Base-by-base conservation (phyloP, 208 protist species). In the Angomonas deanei region DNA sequence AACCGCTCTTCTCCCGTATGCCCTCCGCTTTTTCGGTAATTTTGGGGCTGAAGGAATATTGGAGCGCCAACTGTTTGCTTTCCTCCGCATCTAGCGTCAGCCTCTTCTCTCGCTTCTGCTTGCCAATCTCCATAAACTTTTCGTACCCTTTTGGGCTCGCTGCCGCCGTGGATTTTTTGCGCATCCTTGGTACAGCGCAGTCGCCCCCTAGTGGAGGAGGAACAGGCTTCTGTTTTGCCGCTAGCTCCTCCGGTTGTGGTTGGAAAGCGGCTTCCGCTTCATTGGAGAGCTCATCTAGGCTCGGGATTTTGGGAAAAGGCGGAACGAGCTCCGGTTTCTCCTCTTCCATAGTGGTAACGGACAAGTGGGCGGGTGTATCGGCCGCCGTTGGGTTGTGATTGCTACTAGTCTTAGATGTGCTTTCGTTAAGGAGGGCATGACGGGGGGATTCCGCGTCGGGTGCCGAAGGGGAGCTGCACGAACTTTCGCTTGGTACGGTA, bases 81-180 rank as follows among this genome's bases (percentile, higher is more conserved):
- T 21, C 53, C 38, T 48, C 60, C 17, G 4, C 63, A 17, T 64
- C 55, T 27, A 65, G 71, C 10, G 47, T 62, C 34, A 72, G 60
- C 24, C 47, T 64, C 26, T 68, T 56, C 8, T 66, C 63, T 1
- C 74, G 64, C 23, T 77, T 79, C 36, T 64, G 64, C 50, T 68
- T 48, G 0, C 74, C 81, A n/a, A 70, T 64, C 31, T 74, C 71
- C 6, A 69, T 61, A 28, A 66, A 88, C 2, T 23, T 11, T 24
- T 77, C 70, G 56, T 80, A 82, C 8, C 61, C 72, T 2, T 49
- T 62, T 26, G 2, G 62, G 5, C 6, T 19, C 34, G 21, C 31
- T 19, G 13, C 21, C 34, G 19, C 23, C 24, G 49, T 38, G 19
- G 50, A 27, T 42, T 8, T 42, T 42, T 42, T 8, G 15, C 36